Evolutionary conservation across 106 monocot species (phyloP).

Genomic region (Dendrobium nobile): DNA sequence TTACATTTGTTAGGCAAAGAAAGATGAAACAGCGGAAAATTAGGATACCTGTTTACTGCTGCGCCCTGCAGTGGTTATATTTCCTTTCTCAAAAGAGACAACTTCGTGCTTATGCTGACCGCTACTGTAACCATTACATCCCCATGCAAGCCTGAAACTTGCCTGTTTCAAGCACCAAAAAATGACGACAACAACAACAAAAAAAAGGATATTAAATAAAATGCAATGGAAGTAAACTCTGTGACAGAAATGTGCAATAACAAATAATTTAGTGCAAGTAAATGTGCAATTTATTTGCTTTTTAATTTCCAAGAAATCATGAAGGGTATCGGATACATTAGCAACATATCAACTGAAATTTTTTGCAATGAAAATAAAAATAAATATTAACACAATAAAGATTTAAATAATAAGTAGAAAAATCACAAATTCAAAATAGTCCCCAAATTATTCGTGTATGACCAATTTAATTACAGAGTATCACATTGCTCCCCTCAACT

Average conservation of each 20-base stretch:
- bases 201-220: neutral
- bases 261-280: neutral
- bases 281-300: neutral
- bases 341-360: neutral
- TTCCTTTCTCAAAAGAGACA: conserved; percentile 92
- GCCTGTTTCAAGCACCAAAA: conserved; percentile 36
- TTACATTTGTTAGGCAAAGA: neutral
- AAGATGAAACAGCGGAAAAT: neutral
- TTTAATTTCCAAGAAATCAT: neutral
- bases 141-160: conserved; percentile 94
- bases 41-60: conserved; percentile 81
- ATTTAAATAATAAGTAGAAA: neutral
- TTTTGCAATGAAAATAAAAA: neutral
- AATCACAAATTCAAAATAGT: no score
- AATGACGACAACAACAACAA: neutral
- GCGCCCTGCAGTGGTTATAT: conserved; percentile 83
- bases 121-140: conserved; percentile 81
- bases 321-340: neutral
- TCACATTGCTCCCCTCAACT: no score
- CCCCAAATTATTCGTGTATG: no score
- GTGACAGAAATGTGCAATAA: neutral
- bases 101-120: conserved; percentile 92
- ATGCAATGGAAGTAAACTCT: neutral
- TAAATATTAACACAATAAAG: neutral
- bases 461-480: no score